Conservation (phyloP, 176 grass and related monocot species). For the Carex myosuroides region DNA sequence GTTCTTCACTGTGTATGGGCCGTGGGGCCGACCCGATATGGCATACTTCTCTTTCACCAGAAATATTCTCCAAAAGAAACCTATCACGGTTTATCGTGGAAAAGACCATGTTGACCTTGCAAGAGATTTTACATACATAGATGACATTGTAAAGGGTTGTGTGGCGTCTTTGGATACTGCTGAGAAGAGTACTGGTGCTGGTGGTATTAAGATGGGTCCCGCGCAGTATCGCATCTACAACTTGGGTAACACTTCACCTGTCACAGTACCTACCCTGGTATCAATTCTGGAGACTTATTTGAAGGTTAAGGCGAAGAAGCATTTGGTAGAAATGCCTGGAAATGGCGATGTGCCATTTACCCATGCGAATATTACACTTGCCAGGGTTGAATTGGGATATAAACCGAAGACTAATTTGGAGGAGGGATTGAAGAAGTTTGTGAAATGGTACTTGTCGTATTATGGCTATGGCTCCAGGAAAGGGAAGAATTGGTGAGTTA, state of each 20-base stretch:
- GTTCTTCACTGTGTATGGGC: constrained; percentile 48
- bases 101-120: constrained; percentile 24
- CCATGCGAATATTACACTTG: constrained; percentile 40
- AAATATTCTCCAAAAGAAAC: constrained; percentile 39
- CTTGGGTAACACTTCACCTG: constrained; percentile 43
- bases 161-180: constrained; percentile 36
- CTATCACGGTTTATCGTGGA: constrained; percentile 35
- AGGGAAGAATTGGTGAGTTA: constrained; percentile 24
- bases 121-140: constrained; percentile 48
- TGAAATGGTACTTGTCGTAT: constrained; percentile 43
- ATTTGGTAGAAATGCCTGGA: constrained; percentile 39
- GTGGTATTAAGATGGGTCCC: constrained; percentile 25
- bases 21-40: constrained; percentile 49
- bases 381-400: constrained; percentile 33
- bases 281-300: constrained; percentile 32
- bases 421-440: constrained; percentile 41
- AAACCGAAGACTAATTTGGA: constrained; percentile 36
- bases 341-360: constrained; percentile 49
- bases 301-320: constrained; percentile 31
- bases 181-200: constrained; percentile 36
- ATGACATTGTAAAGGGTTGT: constrained; percentile 47
- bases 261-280: constrained; percentile 32
- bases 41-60: constrained; percentile 48
- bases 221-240: constrained; percentile 40
- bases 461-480: constrained; percentile 30